A percentile compares a stretch with the other conserved stretches of the same genome.
Conservation (phyloP, 306 rosid species). For the Vigna radiata region DNA sequence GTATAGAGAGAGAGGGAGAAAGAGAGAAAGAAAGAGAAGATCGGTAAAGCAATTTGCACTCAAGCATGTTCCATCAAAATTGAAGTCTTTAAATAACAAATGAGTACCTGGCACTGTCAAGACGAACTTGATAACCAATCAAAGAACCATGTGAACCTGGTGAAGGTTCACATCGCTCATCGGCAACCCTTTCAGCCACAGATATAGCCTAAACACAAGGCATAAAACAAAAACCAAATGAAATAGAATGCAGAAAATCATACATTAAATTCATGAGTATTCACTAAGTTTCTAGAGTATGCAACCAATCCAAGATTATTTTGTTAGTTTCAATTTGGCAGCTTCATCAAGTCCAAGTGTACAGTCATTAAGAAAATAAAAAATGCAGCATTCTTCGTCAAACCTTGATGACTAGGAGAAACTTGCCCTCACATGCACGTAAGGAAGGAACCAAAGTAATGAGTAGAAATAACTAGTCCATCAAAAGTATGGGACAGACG, state of each 20-base stretch:
- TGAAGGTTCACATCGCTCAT: conserved; percentile 89
- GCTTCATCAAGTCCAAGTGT: background rate
- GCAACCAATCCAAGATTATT: conserved; percentile 31
- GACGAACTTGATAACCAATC: conserved; percentile 99
- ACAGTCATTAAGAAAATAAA: background rate
- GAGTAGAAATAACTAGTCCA: conserved; percentile 6
- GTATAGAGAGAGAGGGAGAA: no score
- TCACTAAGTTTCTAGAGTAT: background rate
- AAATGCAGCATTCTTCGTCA: conserved; percentile 23
- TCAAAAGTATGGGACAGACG: background rate
- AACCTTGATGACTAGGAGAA: background rate
- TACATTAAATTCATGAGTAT: background rate
- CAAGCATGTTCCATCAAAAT: background rate
- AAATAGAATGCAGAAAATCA: background rate
- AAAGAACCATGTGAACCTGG: conserved; percentile 91
- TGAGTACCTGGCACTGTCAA: conserved; percentile 87
- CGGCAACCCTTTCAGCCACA: conserved; percentile 97
- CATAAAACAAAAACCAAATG: conserved; percentile 35
- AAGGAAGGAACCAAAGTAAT: conserved; percentile 16
- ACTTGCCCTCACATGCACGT: conserved; percentile 4
- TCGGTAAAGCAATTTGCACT: background rate
- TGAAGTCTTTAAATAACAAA: conserved; percentile 21
- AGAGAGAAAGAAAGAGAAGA: background rate
- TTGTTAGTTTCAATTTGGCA: background rate
- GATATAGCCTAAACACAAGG: conserved; percentile 74